A percentile compares a stretch with the other conserved stretches of the same genome.
Conservation (phyloP, 495 filamentous ascomycete genomes). For the Aspergillus heteromorphus region DNA sequence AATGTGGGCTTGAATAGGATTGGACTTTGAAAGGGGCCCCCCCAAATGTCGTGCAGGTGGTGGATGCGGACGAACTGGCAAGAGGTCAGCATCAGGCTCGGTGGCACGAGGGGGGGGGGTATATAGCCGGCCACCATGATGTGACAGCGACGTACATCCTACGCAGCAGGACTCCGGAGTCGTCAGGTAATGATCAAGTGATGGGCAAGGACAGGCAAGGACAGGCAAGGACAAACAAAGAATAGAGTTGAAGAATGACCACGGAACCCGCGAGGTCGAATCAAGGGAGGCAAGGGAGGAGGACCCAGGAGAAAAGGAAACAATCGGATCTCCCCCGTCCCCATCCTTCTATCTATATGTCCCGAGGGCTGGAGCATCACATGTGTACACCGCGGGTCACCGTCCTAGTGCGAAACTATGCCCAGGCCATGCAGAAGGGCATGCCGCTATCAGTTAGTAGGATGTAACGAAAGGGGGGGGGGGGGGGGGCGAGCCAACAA, state of each 20-base stretch:
- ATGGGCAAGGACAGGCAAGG: background rate
- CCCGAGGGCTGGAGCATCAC: background rate
- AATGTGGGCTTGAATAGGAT: background rate
- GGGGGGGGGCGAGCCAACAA: background rate
- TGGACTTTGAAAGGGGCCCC: background rate
- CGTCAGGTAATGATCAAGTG: background rate
- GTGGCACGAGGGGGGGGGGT: background rate
- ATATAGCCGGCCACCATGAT: background rate
- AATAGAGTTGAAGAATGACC: slow-evolving; percentile 1
- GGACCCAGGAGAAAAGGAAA: background rate
- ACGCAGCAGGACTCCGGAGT: too few relatives aligned
- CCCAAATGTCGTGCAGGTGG: background rate
- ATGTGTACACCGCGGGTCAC: slow-evolving; percentile 1
- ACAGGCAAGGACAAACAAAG: background rate
- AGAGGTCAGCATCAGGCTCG: background rate
- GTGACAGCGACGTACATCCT: background rate
- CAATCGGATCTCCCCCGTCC: background rate
- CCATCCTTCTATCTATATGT: background rate
- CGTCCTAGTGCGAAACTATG: background rate
- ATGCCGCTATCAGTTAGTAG: background rate
- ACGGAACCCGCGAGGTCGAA: background rate
- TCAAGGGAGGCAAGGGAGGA: background rate
- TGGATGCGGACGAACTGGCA: background rate
- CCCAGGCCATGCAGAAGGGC: background rate
- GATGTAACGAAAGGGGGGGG: background rate